Evolutionary conservation across 352 stramenopile species (phyloP).

Genomic region (Globisporangium recalcitrans): DNA sequence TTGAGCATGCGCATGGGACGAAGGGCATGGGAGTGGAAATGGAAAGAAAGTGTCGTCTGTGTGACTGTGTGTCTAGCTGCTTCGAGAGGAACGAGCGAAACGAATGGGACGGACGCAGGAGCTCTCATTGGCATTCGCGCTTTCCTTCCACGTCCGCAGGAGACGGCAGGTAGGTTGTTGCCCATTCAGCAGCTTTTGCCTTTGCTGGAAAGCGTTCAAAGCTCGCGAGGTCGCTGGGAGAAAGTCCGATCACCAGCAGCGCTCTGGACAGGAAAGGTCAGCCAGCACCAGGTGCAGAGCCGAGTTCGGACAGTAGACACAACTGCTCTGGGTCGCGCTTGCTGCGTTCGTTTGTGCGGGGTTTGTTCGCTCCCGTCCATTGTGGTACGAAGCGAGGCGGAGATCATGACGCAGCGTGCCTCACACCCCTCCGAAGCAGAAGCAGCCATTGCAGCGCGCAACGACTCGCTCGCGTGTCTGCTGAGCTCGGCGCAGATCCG

Average conservation of each 20-base stretch:
- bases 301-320: no score
- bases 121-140: background rate
- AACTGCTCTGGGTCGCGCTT: no score
- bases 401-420: background rate
- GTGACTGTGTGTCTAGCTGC: background rate
- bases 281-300: no score
- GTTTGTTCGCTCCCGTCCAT: no score
- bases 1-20: no score
- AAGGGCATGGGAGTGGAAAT: background rate
- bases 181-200: background rate
- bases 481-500: conserved; percentile 7
- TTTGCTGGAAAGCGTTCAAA: background rate
- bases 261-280: no score
- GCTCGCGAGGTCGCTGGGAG: no score
- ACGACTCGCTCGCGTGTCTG: background rate
- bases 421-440: background rate
- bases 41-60: background rate
- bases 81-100: background rate
- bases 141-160: background rate
- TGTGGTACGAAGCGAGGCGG: no score
- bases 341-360: no score
- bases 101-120: background rate
- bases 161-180: background rate
- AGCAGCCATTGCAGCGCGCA: background rate
- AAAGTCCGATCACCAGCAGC: no score